Evolutionary conservation across 805 yeast species (phyloP), one percentile per base, ranked within the genome.

Genomic region (Ogataea nakhonphanomensis): DNA sequence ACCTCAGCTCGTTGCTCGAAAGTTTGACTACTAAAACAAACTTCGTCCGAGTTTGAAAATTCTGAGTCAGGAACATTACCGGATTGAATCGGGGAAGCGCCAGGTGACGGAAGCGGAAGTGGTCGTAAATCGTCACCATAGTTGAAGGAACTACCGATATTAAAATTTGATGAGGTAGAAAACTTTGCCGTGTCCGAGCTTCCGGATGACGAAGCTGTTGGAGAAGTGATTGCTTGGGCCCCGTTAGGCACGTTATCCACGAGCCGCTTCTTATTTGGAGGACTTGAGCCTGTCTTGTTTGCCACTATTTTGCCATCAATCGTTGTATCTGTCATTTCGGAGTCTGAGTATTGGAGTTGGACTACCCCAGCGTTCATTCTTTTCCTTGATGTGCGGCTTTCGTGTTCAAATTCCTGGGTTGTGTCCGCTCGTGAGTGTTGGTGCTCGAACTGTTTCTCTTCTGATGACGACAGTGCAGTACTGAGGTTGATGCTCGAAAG

Each of bases 31-130:
- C 7, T 25, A 7, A 32, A 17, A 17, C 20, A 17, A 17, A 17
- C 5, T 17, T 17, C 20, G 20, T 17, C 20, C 5, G 20, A 17
- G 20, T 17, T 17, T 29, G 29, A 24, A 10, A 15, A 36, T 17
- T 43, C 45, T 11, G 43, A 41, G 20, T 58, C 59, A 17, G 53
- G 58, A 8, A 49, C 35, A 4, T 24, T 37, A 2, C 60, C 50
- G 6, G 63, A 51, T 37, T 69, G 79, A 3, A 65, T 66, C 1
- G 81, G 82, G 1, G 80, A 76, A 1, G 83, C 83, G 49, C 81
- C 76, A 0, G 86, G 87, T 8, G 84, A 79, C 0, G 86, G 87
- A 14, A 80, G 64, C 0, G 85, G 84, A n/a, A 76, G 59, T 43
- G 73, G 80, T 33, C 45, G 49, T 10, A 50, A 37, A 13, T 55